Conservation (phyloP, 2,329 filamentous ascomycete genomes). For the Trichoderma atroviride region DNA sequence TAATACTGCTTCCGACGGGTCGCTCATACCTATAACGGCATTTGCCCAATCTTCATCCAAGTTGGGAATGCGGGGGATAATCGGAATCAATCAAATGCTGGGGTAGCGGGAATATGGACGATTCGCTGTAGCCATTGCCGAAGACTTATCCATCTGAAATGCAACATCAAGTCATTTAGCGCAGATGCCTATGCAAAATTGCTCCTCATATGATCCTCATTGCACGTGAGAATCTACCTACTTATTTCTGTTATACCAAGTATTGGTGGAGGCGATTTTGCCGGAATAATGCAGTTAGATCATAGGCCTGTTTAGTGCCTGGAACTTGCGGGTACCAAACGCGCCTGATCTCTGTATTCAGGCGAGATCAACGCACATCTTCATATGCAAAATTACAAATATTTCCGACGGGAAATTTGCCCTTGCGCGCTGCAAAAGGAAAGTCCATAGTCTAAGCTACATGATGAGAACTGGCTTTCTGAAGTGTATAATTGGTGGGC, state of each 20-base stretch:
- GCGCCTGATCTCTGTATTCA: not conserved
- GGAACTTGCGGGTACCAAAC: not conserved
- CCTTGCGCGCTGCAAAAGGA: not conserved
- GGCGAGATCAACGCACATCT: not conserved
- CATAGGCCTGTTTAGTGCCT: not conserved
- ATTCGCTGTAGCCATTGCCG: conserved; percentile 7
- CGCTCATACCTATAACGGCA: not conserved
- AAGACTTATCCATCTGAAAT: not conserved
- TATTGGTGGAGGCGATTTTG: conserved; percentile 9
- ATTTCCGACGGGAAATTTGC: conserved; percentile 16
- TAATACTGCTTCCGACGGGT: conserved; percentile 17
- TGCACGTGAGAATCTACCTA: not conserved
- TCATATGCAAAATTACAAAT: not conserved
- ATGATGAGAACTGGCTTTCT: not conserved
- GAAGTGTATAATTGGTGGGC: not conserved
- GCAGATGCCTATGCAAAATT: not conserved
- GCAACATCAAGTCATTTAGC: conserved; percentile 4
- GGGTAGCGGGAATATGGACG: not conserved
- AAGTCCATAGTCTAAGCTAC: not conserved
- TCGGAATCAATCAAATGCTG: not conserved
- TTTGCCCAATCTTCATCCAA: not conserved
- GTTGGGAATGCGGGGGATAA: not conserved
- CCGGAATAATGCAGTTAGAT: conserved; percentile 3
- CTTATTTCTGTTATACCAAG: not conserved
- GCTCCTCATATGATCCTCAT: conserved; percentile 11